Conservation (phyloP, 768 basidiomycete species). For the Gelatoporia subvermispora region DNA sequence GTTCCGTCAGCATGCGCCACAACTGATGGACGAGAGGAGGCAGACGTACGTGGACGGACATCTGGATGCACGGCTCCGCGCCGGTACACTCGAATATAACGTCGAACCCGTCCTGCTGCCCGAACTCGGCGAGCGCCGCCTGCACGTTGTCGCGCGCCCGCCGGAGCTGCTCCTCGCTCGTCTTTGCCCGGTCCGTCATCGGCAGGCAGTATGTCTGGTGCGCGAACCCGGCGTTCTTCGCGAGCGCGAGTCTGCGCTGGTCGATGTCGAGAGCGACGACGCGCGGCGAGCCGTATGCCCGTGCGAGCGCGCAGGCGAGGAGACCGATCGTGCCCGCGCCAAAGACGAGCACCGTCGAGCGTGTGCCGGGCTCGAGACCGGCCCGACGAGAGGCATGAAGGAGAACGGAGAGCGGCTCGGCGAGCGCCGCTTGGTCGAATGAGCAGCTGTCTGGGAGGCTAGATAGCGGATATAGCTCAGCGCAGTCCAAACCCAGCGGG, state of each 20-base stretch:
- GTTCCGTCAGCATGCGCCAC: slow-evolving; percentile 1
- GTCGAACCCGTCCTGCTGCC: slow-evolving; percentile 76
- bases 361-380: slow-evolving; percentile 34
- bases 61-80: slow-evolving; percentile 86
- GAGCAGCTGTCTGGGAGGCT: slow-evolving; percentile 74
- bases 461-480: slow-evolving; percentile 2
- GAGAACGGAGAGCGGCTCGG: slow-evolving; percentile 92
- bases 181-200: slow-evolving; percentile 34
- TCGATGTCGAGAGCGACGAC: slow-evolving; percentile 88
- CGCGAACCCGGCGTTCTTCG: slow-evolving; percentile 69
- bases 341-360: slow-evolving; percentile 68
- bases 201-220: slow-evolving; percentile 67
- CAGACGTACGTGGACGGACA: slow-evolving; percentile 78
- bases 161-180: slow-evolving; percentile 51
- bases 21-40: slow-evolving; percentile 9
- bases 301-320: slow-evolving; percentile 78
- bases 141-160: slow-evolving; percentile 55
- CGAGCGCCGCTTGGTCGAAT: slow-evolving; percentile 80
- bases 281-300: slow-evolving; percentile 61
- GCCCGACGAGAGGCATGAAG: slow-evolving; percentile 54
- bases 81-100: slow-evolving; percentile 95
- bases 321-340: slow-evolving; percentile 94
- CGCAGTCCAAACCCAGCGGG: not conserved
- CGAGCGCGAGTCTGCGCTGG: slow-evolving; percentile 73
- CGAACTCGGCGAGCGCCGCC: slow-evolving; percentile 50